Conservation (phyloP, 1,284 basidiomycete species). For the Takashimella koratensis region DNA sequence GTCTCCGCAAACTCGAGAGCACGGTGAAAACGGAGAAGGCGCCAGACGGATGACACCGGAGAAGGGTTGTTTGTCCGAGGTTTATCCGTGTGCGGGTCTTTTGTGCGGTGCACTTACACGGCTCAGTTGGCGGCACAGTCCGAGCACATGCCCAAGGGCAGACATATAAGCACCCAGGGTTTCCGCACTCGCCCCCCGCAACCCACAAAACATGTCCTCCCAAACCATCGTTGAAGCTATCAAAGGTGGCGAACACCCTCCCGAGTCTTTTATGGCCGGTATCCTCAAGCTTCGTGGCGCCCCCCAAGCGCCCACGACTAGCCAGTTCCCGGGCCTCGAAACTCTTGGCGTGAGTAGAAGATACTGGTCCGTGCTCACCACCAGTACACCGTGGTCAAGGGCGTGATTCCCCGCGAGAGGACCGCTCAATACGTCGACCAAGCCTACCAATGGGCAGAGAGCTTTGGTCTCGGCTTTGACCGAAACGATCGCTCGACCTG, state of each 20-base stretch:
- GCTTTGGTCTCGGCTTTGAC: slow-evolving; percentile 45
- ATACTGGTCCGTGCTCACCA: too few species aligned
- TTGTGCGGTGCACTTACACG: too few species aligned
- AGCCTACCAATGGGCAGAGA: slow-evolving; percentile 44
- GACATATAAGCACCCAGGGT: too few species aligned
- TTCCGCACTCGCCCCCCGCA: too few species aligned
- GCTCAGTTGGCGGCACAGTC: too few species aligned
- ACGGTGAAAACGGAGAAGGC: too few species aligned
- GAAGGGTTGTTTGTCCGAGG: too few species aligned
- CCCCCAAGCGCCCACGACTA: background rate
- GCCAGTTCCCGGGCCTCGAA: background rate
- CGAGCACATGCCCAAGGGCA: too few species aligned
- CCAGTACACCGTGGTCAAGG: slow-evolving; percentile 45
- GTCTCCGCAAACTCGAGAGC: too few species aligned
- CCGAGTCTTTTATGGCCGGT: background rate
- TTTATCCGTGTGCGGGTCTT: too few species aligned
- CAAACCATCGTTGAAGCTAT: background rate
- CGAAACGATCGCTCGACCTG: slow-evolving; percentile 44
- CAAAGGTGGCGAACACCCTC: background rate
- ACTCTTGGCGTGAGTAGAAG: background rate
- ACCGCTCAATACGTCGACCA: slow-evolving; percentile 38
- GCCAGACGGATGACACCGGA: too few species aligned
- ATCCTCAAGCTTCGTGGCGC: background rate
- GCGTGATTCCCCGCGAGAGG: slow-evolving; percentile 33
- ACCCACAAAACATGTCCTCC: background rate